Evolutionary conservation across 176 grass and related monocot genomes (phyloP).

Genomic region (Aegilops tauschii): DNA sequence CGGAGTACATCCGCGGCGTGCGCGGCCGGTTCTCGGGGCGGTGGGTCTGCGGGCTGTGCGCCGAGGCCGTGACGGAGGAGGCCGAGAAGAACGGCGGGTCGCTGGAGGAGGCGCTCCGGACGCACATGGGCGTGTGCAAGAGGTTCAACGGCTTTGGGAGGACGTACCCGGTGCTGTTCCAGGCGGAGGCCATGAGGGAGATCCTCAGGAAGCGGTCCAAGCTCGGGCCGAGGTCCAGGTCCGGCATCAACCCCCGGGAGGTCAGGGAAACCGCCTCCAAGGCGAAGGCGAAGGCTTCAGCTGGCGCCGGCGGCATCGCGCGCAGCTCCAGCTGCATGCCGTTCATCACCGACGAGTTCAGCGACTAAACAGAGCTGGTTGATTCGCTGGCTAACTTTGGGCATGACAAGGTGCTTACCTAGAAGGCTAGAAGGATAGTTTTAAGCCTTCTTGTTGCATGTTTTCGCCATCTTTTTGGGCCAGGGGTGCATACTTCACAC

Average conservation of each 20-base stretch:
- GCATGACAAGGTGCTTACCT: not conserved
- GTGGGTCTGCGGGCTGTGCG: constrained; percentile 80
- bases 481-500: constrained; percentile 17
- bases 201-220: constrained; percentile 75
- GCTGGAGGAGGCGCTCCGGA: constrained; percentile 45
- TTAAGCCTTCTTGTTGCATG: constrained; percentile 4
- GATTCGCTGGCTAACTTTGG: not conserved
- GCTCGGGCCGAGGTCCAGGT: constrained; percentile 43
- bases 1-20: constrained; percentile 67
- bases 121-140: constrained; percentile 67
- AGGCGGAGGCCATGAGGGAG: constrained; percentile 89
- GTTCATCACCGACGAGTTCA: constrained; percentile 60
- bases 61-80: constrained; percentile 67
- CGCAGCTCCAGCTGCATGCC: constrained; percentile 95
- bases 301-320: not conserved
- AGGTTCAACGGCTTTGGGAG: constrained; percentile 72
- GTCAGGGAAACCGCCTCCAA: not conserved
- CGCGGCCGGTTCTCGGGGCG: constrained; percentile 63
- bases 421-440: not conserved
- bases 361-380: not conserved
- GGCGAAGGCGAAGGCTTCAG: not conserved
- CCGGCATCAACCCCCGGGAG: constrained; percentile 59
- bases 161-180: constrained; percentile 74
- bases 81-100: constrained; percentile 41
- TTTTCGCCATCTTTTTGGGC: constrained; percentile 21